phyloP scores from a whole-genome alignment of 208 protist species.

The Trypanosoma avium region DNA sequence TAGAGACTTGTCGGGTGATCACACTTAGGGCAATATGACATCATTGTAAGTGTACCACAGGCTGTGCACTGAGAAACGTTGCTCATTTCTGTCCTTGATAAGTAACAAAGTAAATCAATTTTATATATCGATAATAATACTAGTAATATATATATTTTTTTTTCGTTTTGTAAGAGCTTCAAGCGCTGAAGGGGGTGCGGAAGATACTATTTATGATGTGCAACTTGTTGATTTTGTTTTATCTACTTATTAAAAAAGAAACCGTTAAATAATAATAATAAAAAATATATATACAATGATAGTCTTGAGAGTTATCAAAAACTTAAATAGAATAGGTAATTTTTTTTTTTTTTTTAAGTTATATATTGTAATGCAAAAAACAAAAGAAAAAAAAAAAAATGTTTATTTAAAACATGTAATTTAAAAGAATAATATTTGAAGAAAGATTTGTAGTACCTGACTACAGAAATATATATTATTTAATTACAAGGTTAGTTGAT shows the following conservation, averaged over 20 bases:
- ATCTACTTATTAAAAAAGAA: too few relatives aligned
- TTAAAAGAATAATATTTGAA: constrained; percentile 15
- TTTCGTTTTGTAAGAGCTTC: too few relatives aligned
- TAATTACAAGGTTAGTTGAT: neutral
- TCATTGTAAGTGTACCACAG: constrained; percentile 43
- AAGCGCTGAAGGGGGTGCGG: too few relatives aligned
- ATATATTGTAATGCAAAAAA: constrained; percentile 4
- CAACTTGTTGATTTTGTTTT: too few relatives aligned
- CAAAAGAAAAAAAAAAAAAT: constrained; percentile 12
- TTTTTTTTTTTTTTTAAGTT: neutral
- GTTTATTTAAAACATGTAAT: neutral
- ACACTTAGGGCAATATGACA: constrained; percentile 43
- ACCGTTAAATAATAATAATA: neutral
- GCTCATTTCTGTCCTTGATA: constrained; percentile 15
- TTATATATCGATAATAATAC: neutral
- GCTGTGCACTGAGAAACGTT: constrained; percentile 19
- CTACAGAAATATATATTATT: too few relatives aligned
- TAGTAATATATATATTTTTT: too few relatives aligned
- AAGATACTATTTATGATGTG: too few relatives aligned
- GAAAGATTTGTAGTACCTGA: too few relatives aligned
- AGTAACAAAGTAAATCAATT: neutral
- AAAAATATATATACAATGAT: constrained; percentile 1
- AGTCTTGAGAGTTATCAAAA: too few relatives aligned
- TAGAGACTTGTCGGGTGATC: constrained; percentile 26
- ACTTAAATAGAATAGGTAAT: too few relatives aligned